Evolutionary conservation across 2,329 filamentous ascomycete genomes (phyloP).

Genomic region (Nannizziopsis barbatae): DNA sequence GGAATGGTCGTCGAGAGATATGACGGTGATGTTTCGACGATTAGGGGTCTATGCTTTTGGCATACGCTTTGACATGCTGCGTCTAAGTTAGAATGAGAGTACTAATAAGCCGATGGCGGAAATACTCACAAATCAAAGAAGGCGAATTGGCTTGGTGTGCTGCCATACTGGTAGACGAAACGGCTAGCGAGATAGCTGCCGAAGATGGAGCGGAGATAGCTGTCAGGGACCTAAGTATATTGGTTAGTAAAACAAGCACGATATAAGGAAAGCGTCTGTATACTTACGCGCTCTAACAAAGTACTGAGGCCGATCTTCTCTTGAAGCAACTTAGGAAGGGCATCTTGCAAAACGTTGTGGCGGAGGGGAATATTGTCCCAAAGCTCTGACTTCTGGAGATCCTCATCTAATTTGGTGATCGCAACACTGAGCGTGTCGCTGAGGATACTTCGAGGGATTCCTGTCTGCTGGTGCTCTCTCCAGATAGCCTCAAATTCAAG

Average conservation of each 20-base stretch:
- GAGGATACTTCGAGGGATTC: conserved; percentile 68
- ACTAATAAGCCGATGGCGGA: background rate
- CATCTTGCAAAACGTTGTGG: conserved; percentile 67
- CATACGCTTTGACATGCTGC: conserved; percentile 15
- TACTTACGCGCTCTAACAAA: conserved; percentile 63
- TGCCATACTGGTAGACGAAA: conserved; percentile 93
- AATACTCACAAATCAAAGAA: conserved; percentile 94
- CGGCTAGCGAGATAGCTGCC: conserved; percentile 89
- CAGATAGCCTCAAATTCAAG: conserved; percentile 98
- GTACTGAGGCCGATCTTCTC: conserved; percentile 85
- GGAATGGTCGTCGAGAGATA: background rate
- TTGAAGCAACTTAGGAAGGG: conserved; percentile 70
- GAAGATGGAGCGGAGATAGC: conserved; percentile 89
- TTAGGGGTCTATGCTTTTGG: conserved; percentile 12
- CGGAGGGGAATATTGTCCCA: conserved; percentile 77
- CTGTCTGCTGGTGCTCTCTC: conserved; percentile 79
- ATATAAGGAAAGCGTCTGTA: background rate
- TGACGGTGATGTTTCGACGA: background rate
- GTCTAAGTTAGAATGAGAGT: background rate
- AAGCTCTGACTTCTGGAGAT: conserved; percentile 82
- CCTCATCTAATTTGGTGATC: conserved; percentile 93
- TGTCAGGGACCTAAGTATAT: conserved; percentile 58
- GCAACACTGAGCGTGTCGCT: conserved; percentile 83
- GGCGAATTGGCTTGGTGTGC: conserved; percentile 85
- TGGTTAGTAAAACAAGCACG: conserved; percentile 17